Evolutionary conservation across 2,329 filamentous ascomycete genomes (phyloP).

Genomic region (Conoideocrella luteorostrata): DNA sequence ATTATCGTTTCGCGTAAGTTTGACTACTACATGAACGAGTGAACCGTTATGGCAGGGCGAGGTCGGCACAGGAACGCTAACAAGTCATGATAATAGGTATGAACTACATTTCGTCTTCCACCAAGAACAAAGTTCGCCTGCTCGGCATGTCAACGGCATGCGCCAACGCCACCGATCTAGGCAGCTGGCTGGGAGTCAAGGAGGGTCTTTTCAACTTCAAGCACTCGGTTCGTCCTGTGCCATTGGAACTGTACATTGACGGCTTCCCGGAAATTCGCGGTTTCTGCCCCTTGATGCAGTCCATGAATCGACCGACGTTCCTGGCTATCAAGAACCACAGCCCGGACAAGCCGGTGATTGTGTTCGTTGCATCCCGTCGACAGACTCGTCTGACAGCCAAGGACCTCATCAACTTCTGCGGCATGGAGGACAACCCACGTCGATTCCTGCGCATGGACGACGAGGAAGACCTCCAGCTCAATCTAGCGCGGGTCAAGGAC

Average conservation of each 20-base stretch:
- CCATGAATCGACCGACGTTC: constrained; percentile 97
- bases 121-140: constrained; percentile 79
- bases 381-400: constrained; percentile 94
- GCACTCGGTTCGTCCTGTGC: constrained; percentile 93
- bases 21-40: background rate
- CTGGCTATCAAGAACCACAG: constrained; percentile 95
- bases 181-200: constrained; percentile 95
- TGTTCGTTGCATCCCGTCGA: constrained; percentile 91
- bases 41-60: too few species aligned
- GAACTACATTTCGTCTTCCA: constrained; percentile 98
- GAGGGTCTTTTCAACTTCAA: constrained; percentile 95
- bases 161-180: constrained; percentile 89
- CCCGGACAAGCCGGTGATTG: constrained; percentile 93
- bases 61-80: too few species aligned
- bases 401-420: constrained; percentile 94
- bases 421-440: constrained; percentile 95
- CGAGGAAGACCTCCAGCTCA: constrained; percentile 85
- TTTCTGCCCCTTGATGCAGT: constrained; percentile 97
- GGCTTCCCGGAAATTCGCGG: constrained; percentile 92
- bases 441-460: constrained; percentile 88
- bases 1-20: constrained; percentile 72
- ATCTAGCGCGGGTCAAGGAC: constrained; percentile 87
- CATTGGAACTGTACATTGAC: constrained; percentile 93
- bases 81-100: too few species aligned
- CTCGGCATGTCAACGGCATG: constrained; percentile 99